Base-by-base conservation (phyloP, 805 yeast species). In the Candida pini region DNA sequence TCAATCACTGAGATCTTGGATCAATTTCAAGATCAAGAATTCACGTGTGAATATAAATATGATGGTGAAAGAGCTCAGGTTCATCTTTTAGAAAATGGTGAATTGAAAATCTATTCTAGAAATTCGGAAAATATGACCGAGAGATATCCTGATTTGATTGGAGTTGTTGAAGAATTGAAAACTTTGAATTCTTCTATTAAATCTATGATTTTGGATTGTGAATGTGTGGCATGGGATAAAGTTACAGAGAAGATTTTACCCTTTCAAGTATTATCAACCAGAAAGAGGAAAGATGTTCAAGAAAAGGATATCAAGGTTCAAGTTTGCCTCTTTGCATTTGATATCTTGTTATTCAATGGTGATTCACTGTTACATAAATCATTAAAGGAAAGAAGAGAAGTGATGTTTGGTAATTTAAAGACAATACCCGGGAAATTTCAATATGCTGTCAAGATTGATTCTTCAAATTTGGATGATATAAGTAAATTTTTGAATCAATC, bases 21-120 rank as follows among this genome's bases (percentile, higher is more conserved):
- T 55, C 68, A 95, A 37, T 89, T 92, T 55, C 83, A 82, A 44
- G 87, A 80, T 30, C 81, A 80, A 46, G 75, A 75, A 38, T 92
- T 92, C 53, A 89, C 97, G 0, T 90, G 97, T 57, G 98, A 92
- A 56, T 92, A 89, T 62, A 92, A 92, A 53, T 92, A 92, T 52
- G 98, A 92, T 56, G 98, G 98, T 29, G 98, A 92, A 62, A 73
- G 98, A 49, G 97, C 97, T 0, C 98, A 92, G 56, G 81, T 92
- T 9, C 98, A 92, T 58, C 58, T 81, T 19, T 58, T 85, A 10
- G 58, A 69, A 0, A 71, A 71, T 47, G 90, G 92, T 2, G 60
- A 69, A 9, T 79, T 87, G 47, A 69, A 73, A 36, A 81, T 92
- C 9, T 92, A 86, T 58, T 89, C 97, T 3, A 74, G 98, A 60